phyloP scores from a whole-genome alignment of 148 eudicot genomes.

The Amaranthus cruentus region DNA sequence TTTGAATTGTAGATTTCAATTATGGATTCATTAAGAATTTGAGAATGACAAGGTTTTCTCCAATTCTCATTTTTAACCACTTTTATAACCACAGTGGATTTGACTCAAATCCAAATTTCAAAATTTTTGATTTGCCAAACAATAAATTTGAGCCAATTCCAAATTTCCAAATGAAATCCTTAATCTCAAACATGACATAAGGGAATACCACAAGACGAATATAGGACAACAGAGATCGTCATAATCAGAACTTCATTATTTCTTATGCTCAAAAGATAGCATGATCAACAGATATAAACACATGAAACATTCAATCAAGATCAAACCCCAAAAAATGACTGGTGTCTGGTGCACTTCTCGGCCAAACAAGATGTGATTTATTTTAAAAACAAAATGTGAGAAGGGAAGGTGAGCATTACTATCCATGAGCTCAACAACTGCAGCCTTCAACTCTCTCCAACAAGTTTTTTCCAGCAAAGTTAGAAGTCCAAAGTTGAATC shows the following conservation, averaged over 20 bases:
- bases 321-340: slow-evolving; percentile 3
- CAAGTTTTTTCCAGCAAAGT: slow-evolving; percentile 20
- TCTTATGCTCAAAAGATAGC: slow-evolving; percentile 13
- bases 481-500: slow-evolving; percentile 16
- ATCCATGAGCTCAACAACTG: slow-evolving; percentile 5
- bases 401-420: neutral
- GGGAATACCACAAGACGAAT: no score
- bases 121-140: no score
- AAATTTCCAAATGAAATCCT: no score
- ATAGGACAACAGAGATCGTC: neutral
- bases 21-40: no score
- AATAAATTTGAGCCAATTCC: no score
- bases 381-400: slow-evolving; percentile 17
- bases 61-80: no score
- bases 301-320: slow-evolving; percentile 8
- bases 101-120: no score
- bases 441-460: slow-evolving; percentile 16
- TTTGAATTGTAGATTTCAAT: no score
- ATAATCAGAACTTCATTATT: slow-evolving; percentile 6
- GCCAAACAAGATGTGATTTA: slow-evolving; percentile 16
- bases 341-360: neutral
- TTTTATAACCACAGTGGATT: no score
- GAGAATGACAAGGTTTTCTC: no score
- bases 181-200: no score
- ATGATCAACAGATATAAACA: slow-evolving; percentile 16